These are phyloP conservation scores for Leptographium procerum DNA, from an alignment of 2,329 filamentous ascomycete genomes.

Conservation along the genomic window DNA sequence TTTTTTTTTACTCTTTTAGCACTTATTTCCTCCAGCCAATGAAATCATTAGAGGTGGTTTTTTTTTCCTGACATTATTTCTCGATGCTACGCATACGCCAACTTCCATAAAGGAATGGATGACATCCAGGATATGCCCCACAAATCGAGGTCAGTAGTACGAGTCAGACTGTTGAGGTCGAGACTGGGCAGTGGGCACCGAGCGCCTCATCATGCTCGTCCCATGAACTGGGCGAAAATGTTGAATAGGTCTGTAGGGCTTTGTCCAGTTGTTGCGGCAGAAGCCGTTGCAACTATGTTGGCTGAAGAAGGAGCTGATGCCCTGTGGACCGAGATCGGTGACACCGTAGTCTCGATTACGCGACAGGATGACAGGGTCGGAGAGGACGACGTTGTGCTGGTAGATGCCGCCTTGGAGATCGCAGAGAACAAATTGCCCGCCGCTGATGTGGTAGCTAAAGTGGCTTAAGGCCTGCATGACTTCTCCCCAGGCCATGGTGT, in stretches of 20 bases:
- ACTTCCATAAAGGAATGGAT: no score
- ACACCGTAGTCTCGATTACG: slow-evolving; percentile 23
- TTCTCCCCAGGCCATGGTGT: slow-evolving; percentile 19
- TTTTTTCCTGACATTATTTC: no score
- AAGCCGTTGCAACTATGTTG: slow-evolving; percentile 23
- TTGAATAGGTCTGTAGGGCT: slow-evolving; percentile 5
- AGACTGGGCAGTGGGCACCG: neutral
- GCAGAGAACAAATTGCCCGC: slow-evolving; percentile 26
- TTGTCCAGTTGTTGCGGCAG: slow-evolving; percentile 18
- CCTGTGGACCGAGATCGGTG: slow-evolving; percentile 25
- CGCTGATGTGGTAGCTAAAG: slow-evolving; percentile 28
- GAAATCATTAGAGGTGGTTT: neutral
- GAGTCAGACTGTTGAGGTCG: neutral
- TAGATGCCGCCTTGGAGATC: slow-evolving; percentile 32
- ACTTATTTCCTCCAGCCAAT: neutral
- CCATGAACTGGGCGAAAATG: neutral
- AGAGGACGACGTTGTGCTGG: slow-evolving; percentile 22
- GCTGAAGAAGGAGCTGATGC: slow-evolving; percentile 28
- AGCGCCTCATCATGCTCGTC: neutral
- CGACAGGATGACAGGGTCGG: slow-evolving; percentile 31
- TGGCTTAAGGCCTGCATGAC: slow-evolving; percentile 32
- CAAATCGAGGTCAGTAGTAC: no score
- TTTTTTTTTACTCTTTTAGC: no score
- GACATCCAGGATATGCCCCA: no score
- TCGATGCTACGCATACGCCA: no score